Evolutionary conservation across 2,329 filamentous ascomycete genomes (phyloP).

Genomic region (Cytospora leucostoma): DNA sequence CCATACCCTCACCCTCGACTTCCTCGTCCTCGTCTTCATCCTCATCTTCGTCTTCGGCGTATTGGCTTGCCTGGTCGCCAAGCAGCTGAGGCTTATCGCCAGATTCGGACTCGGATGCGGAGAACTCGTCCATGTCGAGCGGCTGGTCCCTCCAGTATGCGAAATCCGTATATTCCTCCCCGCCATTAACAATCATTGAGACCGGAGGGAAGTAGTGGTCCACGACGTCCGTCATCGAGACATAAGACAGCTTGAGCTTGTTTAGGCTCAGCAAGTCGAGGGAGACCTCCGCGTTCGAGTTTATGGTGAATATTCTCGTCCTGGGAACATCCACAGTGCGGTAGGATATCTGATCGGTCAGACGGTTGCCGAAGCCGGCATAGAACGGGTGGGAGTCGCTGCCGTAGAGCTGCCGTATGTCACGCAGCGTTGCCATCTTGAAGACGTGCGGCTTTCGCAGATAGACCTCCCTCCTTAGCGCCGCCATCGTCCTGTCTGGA

Average conservation of each 20-base stretch:
- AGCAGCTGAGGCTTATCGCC: conserved; percentile 46
- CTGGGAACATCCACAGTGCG: conserved; percentile 93
- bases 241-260: conserved; percentile 94
- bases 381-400: conserved; percentile 83
- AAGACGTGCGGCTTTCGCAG: conserved; percentile 96
- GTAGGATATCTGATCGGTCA: conserved; percentile 95
- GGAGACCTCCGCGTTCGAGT: conserved; percentile 93
- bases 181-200: conserved; percentile 81
- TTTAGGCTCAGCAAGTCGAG: conserved; percentile 88
- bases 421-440: conserved; percentile 97
- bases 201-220: conserved; percentile 98
- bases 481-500: conserved; percentile 92
- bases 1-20: conserved; percentile 47
- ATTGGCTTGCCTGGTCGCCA: conserved; percentile 52
- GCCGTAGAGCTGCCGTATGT: conserved; percentile 87
- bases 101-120: conserved; percentile 71
- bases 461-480: conserved; percentile 88
- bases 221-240: conserved; percentile 94
- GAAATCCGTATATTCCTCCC: conserved; percentile 96
- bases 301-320: conserved; percentile 96
- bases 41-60: conserved; percentile 45
- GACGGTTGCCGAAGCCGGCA: conserved; percentile 92
- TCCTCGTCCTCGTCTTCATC: conserved; percentile 46
- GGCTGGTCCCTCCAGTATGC: conserved; percentile 91
- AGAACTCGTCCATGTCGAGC: conserved; percentile 84